These are phyloP conservation scores for Sphagnum tenellum DNA, from an alignment of 225 moss, liverwort and hornwort species.

Conservation along the genomic window DNA sequence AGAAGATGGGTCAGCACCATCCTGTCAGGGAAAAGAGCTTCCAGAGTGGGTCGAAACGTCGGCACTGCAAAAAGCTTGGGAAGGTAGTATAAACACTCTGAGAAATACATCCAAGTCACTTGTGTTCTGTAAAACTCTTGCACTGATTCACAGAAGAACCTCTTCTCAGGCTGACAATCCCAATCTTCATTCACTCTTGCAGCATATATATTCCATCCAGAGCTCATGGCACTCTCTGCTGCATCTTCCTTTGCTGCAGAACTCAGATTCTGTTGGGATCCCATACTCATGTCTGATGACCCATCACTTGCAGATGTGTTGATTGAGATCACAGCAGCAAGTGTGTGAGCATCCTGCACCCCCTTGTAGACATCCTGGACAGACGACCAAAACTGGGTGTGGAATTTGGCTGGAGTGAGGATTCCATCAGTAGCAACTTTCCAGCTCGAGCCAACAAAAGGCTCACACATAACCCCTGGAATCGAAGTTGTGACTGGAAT, in stretches of 20 bases:
- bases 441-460: conserved; percentile 51
- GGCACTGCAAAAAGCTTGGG: conserved; percentile 45
- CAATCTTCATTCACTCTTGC: conserved; percentile 17
- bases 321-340: no score
- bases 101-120: conserved; percentile 37
- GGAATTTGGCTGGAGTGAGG: conserved; percentile 13
- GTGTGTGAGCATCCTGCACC: neutral
- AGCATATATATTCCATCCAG: conserved; percentile 8
- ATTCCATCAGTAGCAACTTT: conserved; percentile 11
- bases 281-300: no score
- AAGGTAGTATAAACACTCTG: conserved; percentile 33
- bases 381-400: conserved; percentile 5
- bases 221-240: neutral
- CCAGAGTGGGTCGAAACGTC: conserved; percentile 22
- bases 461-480: conserved; percentile 31
- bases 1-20: conserved; percentile 34
- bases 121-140: conserved; percentile 20
- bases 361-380: conserved; percentile 7
- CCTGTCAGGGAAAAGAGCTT: conserved; percentile 37
- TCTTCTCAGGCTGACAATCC: conserved; percentile 35
- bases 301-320: no score
- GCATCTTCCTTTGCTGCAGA: no score
- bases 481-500: conserved; percentile 14
- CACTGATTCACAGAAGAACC: conserved; percentile 38
- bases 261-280: no score